Evolutionary conservation across 495 filamentous ascomycete species (phyloP), one percentile per base, ranked within the genome.

Genomic region (Penicillium longicatenatum): DNA sequence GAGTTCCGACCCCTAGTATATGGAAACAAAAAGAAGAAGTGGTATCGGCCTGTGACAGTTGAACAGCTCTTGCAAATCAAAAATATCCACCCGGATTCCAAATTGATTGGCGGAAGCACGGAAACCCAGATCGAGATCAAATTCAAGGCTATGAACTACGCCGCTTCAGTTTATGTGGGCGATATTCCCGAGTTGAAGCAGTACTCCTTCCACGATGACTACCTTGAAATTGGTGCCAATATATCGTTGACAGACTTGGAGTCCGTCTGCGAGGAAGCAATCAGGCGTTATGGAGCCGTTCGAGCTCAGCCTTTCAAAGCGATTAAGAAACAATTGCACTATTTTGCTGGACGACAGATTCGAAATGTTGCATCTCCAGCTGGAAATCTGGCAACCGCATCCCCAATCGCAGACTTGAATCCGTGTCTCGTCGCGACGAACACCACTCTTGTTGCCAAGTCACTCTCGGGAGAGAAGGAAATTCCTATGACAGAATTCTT

Each of bases 111-210:
- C 24, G 94, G 94, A 42, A 96, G 91, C 69, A 96, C 91, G 4
- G 94, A 98, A 73, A 98, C 93, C 0, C 94, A 97, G 70, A 97
- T 98, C 52, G 94, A 98, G 72, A 88, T 96, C 73, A 97, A 97
- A 68, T 98, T 98, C 81, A 98, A 98, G 77, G 91, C 85, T 2
- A 86, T 95, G 83, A 85, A 91, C 63, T 98, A 97, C 69, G 83
- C 85, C 11, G 85, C 88, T 6, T 97, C 92, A 0, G 93, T 98
- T 1, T 98, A 89, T 67, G 86, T 98, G 14, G 92, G 92, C 24
- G 94, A 98, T 66, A 97, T 98, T 60, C 76, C 89, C 1, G 94
- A 98, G 72, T 75, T 98, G 44, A 78, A 90, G 22, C 80, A 90
- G 56, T 97, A 89, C 70, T 81, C 79, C 3, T 87, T 98, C 66